Conservation (phyloP, 2,329 filamentous ascomycete species). For the Penicillium sp. region DNA sequence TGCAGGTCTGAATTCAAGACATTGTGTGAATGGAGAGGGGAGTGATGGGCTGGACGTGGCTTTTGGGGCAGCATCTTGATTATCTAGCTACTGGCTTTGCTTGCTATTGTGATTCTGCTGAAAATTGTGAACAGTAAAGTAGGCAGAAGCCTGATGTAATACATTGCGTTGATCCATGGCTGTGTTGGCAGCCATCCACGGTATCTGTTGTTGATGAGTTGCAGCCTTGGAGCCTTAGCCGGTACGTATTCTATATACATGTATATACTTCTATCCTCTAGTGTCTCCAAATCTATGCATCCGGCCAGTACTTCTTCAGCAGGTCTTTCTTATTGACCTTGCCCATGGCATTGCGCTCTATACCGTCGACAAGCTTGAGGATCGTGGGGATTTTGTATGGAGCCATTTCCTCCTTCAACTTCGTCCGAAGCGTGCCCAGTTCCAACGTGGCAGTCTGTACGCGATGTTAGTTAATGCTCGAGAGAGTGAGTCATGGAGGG, state of each 20-base stretch:
- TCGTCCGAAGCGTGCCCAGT: constrained; percentile 27
- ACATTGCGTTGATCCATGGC: neutral
- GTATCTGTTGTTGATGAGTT: neutral
- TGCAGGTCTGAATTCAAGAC: neutral
- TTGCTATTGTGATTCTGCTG: neutral
- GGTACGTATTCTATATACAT: neutral
- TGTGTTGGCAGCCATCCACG: neutral
- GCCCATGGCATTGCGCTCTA: constrained; percentile 91
- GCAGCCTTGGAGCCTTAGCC: neutral
- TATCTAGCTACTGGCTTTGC: neutral
- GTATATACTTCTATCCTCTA: neutral
- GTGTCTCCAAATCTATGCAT: neutral
- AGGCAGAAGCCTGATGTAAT: constrained; percentile 14
- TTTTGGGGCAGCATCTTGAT: neutral
- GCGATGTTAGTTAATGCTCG: neutral
- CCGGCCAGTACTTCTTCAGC: constrained; percentile 35
- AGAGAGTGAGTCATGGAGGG: neutral
- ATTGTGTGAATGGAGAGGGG: neutral
- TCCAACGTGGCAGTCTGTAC: constrained; percentile 20
- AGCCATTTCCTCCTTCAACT: constrained; percentile 66
- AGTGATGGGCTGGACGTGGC: neutral
- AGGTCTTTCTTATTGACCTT: constrained; percentile 56
- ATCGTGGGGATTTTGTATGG: constrained; percentile 93
- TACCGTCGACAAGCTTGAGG: constrained; percentile 71
- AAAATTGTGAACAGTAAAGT: neutral